phyloP scores from a whole-genome alignment of 2,329 filamentous ascomycete genomes.

The Sporothrix luriei region DNA sequence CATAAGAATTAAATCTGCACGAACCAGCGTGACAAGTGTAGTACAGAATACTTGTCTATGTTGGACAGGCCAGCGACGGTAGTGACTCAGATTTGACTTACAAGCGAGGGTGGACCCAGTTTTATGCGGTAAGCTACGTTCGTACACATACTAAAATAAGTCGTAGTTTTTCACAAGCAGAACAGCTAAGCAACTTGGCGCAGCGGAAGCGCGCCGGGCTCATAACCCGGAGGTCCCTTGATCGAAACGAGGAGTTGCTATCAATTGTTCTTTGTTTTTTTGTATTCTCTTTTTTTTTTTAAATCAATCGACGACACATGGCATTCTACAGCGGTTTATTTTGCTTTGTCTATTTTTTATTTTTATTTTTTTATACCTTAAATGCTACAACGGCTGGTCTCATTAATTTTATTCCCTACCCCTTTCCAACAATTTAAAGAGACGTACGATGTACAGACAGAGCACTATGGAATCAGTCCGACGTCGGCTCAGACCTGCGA shows the following conservation, averaged over 20 bases:
- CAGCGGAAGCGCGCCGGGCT: slow-evolving; percentile 35
- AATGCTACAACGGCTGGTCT: no score
- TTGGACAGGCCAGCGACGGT: no score
- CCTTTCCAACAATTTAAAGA: no score
- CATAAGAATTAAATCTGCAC: no score
- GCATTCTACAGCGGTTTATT: not conserved
- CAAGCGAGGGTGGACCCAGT: not conserved
- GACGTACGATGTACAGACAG: not conserved
- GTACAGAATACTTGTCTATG: no score
- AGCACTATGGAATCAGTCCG: not conserved
- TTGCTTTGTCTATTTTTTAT: no score
- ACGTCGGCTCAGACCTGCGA: not conserved
- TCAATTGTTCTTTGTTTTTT: not conserved
- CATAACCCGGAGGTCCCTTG: slow-evolving; percentile 35
- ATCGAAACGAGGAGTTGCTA: slow-evolving; percentile 34
- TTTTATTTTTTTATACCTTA: not conserved
- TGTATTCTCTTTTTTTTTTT: not conserved
- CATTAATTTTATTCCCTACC: not conserved
- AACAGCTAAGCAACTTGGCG: slow-evolving; percentile 32
- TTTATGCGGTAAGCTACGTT: no score
- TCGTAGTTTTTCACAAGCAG: not conserved
- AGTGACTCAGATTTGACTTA: no score
- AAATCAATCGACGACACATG: not conserved
- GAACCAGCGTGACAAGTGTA: no score
- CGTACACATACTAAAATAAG: not conserved